phyloP scores from a whole-genome alignment of 768 basidiomycete species.

The Suillus lakei region DNA sequence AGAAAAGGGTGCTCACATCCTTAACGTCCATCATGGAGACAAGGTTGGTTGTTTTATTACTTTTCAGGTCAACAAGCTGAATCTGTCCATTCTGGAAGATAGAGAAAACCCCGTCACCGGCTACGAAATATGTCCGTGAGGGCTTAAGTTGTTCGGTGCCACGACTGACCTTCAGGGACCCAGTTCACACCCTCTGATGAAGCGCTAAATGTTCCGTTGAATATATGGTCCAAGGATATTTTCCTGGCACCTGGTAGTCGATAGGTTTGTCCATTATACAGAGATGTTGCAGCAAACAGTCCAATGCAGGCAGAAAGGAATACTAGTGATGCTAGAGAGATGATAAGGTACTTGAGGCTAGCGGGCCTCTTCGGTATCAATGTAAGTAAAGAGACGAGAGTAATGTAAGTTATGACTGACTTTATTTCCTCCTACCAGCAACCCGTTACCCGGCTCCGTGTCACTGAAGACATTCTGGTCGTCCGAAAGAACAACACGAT shows the following conservation, averaged over 20 bases:
- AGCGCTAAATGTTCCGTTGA: constrained; percentile 85
- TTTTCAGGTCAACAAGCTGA: constrained; percentile 80
- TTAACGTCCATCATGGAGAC: constrained; percentile 62
- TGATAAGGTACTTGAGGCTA: constrained; percentile 64
- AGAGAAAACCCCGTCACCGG: constrained; percentile 94
- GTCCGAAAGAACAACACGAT: constrained; percentile 8
- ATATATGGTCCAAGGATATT: constrained; percentile 88
- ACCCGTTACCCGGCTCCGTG: constrained; percentile 33
- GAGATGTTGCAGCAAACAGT: constrained; percentile 69
- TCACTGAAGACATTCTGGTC: constrained; percentile 24
- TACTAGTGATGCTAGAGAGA: constrained; percentile 63
- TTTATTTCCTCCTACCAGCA: constrained; percentile 43
- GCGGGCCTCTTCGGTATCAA: constrained; percentile 45
- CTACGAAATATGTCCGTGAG: constrained; percentile 45
- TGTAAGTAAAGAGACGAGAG: background rate
- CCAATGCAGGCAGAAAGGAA: constrained; percentile 72
- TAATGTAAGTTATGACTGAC: constrained; percentile 29
- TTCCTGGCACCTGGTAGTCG: constrained; percentile 59
- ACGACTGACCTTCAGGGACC: constrained; percentile 85
- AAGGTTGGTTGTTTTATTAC: constrained; percentile 66
- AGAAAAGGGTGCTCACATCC: constrained; percentile 52
- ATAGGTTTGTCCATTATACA: constrained; percentile 63
- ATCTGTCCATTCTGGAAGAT: constrained; percentile 64
- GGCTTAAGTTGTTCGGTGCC: background rate
- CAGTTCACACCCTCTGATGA: constrained; percentile 63